Evolutionary conservation across 495 filamentous ascomycete genomes (phyloP).

Genomic region (Aspergillus panamensis): DNA sequence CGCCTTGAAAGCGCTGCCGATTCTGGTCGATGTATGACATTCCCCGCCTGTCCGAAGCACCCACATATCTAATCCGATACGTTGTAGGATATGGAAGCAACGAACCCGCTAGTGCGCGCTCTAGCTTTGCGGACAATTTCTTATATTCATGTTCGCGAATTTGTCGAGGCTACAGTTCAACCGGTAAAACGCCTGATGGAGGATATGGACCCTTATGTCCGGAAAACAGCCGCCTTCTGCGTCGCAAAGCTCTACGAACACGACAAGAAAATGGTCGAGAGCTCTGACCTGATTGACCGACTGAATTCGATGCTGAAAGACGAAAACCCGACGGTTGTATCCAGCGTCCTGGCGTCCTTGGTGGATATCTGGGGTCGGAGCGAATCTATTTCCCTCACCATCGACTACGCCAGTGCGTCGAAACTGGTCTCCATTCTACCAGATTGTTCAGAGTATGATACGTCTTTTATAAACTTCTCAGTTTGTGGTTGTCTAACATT

Average conservation of each 20-base stretch:
- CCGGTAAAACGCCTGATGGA: constrained; percentile 79
- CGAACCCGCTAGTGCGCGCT: constrained; percentile 88
- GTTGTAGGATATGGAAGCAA: constrained; percentile 84
- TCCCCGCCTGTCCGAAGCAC: not conserved
- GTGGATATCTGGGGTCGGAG: constrained; percentile 99
- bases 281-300: constrained; percentile 84
- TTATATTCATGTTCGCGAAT: constrained; percentile 95
- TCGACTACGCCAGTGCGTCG: constrained; percentile 94
- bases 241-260: constrained; percentile 99
- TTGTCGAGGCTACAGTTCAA: constrained; percentile 84
- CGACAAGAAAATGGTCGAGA: constrained; percentile 84
- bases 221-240: constrained; percentile 94
- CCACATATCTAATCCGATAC: constrained; percentile 7
- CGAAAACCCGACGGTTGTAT: constrained; percentile 95
- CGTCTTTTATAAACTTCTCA: not conserved
- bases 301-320: constrained; percentile 88
- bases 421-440: constrained; percentile 96
- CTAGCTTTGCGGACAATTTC: constrained; percentile 93
- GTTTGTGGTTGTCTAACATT: constrained; percentile 26
- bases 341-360: constrained; percentile 84
- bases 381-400: constrained; percentile 95
- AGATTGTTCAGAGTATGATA: constrained; percentile 89
- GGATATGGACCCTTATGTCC: constrained; percentile 91
- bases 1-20: constrained; percentile 88
- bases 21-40: constrained; percentile 69